Conservation (phyloP, 805 yeast genomes). For the Cyberlindnera samutprakarnensis region DNA sequence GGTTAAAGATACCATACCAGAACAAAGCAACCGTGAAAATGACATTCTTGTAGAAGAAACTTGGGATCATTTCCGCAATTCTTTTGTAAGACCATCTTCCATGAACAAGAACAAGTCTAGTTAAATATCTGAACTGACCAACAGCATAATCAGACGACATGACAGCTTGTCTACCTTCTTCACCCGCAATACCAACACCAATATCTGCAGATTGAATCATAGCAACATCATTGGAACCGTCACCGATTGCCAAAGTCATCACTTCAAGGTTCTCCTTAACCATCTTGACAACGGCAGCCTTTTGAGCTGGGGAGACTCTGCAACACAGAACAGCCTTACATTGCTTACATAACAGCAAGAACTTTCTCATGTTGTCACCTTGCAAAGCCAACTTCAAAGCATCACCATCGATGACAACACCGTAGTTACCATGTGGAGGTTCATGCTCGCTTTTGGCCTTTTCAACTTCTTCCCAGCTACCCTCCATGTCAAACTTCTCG, state of each 20-base stretch:
- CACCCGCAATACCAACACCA: constrained; percentile 89
- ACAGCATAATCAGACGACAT: constrained; percentile 85
- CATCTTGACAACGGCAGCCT: constrained; percentile 73
- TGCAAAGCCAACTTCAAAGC: constrained; percentile 52
- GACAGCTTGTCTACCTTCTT: constrained; percentile 84
- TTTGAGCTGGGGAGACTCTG: constrained; percentile 84
- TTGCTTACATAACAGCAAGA: constrained; percentile 65
- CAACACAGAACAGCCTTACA: constrained; percentile 81
- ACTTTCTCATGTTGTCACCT: constrained; percentile 40
- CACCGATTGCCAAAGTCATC: constrained; percentile 84
- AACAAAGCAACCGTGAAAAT: constrained; percentile 66
- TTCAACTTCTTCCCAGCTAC: constrained; percentile 49
- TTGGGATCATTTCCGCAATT: constrained; percentile 76
- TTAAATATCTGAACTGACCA: constrained; percentile 71
- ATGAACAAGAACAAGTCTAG: constrained; percentile 62
- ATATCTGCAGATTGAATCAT: constrained; percentile 87
- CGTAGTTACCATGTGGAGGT: constrained; percentile 61
- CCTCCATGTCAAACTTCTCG: constrained; percentile 51
- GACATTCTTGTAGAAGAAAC: constrained; percentile 74
- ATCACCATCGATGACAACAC: constrained; percentile 74
- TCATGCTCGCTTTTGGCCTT: constrained; percentile 49
- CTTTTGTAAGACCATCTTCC: constrained; percentile 86
- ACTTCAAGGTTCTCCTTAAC: constrained; percentile 71
- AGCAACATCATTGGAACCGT: constrained; percentile 85
- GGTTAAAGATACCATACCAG: constrained; percentile 70